Evolutionary conservation across 1,284 basidiomycete genomes (phyloP).

Genomic region (Apiotrichum sp.): DNA sequence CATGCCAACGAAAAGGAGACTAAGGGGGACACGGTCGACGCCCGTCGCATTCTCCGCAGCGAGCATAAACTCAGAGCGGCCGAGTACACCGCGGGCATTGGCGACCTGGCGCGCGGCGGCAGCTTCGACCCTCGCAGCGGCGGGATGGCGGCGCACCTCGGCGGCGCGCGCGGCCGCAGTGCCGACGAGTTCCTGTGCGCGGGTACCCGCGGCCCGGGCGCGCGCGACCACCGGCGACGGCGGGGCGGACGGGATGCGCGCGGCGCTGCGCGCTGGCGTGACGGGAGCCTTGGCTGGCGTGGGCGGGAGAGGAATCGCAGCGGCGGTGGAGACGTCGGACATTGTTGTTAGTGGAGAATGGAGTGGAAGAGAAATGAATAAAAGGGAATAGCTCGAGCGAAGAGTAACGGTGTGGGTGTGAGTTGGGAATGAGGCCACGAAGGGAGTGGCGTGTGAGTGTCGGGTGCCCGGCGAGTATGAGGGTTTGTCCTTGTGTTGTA

Average conservation of each 20-base stretch:
- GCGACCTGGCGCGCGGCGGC: slow-evolving; percentile 17
- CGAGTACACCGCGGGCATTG: slow-evolving; percentile 25
- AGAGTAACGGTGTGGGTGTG: no score
- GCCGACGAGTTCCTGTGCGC: background rate
- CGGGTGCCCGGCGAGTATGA: no score
- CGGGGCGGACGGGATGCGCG: background rate
- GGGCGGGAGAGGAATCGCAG: background rate
- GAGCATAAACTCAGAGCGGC: slow-evolving; percentile 22
- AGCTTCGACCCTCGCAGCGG: background rate
- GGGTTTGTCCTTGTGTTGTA: no score
- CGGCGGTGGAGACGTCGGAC: no score
- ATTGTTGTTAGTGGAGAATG: no score
- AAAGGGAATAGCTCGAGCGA: no score
- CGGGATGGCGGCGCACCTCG: slow-evolving; percentile 6
- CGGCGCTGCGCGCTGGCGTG: background rate
- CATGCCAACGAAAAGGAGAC: slow-evolving; percentile 26
- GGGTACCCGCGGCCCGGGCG: background rate
- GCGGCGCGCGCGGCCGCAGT: background rate
- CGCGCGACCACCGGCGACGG: background rate
- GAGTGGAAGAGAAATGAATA: no score
- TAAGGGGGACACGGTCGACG: slow-evolving; percentile 34
- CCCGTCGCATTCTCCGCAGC: slow-evolving; percentile 29
- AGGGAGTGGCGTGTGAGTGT: no score
- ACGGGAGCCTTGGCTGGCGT: background rate
- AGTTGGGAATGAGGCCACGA: no score